These are phyloP conservation scores for Coprinopsis sp. DNA, from an alignment of 768 basidiomycete genomes.

Conservation along the genomic window DNA sequence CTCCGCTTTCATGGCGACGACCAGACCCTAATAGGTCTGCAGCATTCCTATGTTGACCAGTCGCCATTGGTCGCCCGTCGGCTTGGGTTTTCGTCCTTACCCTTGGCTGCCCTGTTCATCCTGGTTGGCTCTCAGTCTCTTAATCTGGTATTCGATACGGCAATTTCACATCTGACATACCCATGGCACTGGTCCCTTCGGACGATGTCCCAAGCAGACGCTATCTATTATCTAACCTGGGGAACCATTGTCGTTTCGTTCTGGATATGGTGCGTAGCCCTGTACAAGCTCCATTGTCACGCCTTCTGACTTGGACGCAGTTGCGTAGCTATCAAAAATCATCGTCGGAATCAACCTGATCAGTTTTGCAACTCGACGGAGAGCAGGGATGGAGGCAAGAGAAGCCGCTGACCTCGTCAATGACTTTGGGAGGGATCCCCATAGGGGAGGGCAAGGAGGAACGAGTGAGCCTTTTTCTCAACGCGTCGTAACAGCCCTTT, in stretches of 20 bases:
- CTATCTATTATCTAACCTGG: conserved; percentile 59
- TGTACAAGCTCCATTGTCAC: neutral
- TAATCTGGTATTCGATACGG: conserved; percentile 47
- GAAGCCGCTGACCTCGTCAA: conserved; percentile 74
- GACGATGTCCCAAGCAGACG: conserved; percentile 43
- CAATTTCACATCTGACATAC: conserved; percentile 32
- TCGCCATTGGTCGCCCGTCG: conserved; percentile 92
- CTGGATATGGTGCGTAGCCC: conserved; percentile 75
- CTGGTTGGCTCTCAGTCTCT: conserved; percentile 74
- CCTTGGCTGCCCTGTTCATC: conserved; percentile 78
- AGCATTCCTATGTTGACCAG: conserved; percentile 93
- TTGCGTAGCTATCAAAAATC: conserved; percentile 81
- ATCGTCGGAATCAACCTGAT: conserved; percentile 88
- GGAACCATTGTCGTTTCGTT: conserved; percentile 56
- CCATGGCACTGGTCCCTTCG: conserved; percentile 42
- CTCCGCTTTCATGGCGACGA: neutral
- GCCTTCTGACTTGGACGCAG: conserved; percentile 30
- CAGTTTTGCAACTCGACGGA: conserved; percentile 73
- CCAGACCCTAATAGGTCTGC: conserved; percentile 5
- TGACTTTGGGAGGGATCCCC: conserved; percentile 83
- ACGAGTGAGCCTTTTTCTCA: conserved; percentile 42
- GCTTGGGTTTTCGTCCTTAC: conserved; percentile 89
- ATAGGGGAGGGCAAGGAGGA: conserved; percentile 90
- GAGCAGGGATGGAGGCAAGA: conserved; percentile 73
- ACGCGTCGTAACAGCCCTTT: neutral